These are phyloP conservation scores for Pichia heedii DNA, from an alignment of 805 yeast genomes.

Conservation along the genomic window DNA sequence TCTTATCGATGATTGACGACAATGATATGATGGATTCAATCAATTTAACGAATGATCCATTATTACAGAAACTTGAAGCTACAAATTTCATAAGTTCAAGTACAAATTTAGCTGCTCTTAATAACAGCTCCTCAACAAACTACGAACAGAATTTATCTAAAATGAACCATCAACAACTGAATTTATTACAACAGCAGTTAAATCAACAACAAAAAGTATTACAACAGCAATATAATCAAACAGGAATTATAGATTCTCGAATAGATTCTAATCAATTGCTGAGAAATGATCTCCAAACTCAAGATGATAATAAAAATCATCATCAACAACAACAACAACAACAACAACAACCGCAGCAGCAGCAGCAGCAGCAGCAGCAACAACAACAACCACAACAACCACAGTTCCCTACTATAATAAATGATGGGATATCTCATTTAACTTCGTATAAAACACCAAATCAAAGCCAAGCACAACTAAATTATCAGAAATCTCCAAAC, in stretches of 20 bases:
- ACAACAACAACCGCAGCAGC: constrained; percentile 3
- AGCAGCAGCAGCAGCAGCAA: constrained; percentile 1
- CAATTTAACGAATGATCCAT: constrained; percentile 28
- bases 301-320: not conserved
- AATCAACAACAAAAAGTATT: constrained; percentile 4
- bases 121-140: constrained; percentile 8
- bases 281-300: constrained; percentile 6
- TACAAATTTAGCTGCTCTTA: constrained; percentile 3
- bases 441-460: constrained; percentile 1
- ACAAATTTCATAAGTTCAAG: constrained; percentile 8
- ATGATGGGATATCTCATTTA: no score
- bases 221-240: constrained; percentile 5
- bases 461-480: constrained; percentile 2
- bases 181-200: constrained; percentile 6
- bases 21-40: constrained; percentile 50
- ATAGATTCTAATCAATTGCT: not conserved
- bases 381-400: no score
- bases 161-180: constrained; percentile 7
- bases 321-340: constrained; percentile 1
- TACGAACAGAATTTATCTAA: not conserved
- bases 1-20: constrained; percentile 83
- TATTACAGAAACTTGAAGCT: constrained; percentile 27
- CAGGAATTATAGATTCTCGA: not conserved
- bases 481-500: not conserved
- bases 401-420: no score